A percentile compares a stretch with the other conserved stretches of the same genome.
Evolutionary conservation across 169 alveolate genomes (phyloP).

Genomic region (Blepharisma undulans): DNA sequence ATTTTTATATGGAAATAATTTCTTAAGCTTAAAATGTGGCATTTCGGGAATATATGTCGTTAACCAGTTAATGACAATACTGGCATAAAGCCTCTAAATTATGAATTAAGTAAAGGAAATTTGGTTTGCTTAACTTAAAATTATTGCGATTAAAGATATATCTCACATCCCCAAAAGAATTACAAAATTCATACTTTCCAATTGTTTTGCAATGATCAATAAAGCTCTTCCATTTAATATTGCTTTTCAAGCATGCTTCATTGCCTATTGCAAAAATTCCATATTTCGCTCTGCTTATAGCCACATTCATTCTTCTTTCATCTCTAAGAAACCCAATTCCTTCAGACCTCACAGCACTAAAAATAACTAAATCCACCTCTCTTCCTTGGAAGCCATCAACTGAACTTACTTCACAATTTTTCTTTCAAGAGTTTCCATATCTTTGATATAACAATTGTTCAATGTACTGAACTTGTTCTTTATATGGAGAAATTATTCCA

Average conservation of each 20-base stretch:
- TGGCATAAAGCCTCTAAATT: no score
- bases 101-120: no score
- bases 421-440: constrained; percentile 53
- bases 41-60: no score
- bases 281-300: constrained; percentile 79
- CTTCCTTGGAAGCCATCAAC: constrained; percentile 96
- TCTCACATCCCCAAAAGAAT: neutral
- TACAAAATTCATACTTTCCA: neutral
- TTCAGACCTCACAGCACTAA: constrained; percentile 93
- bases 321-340: constrained; percentile 85
- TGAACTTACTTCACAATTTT: constrained; percentile 86
- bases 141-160: neutral
- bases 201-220: neutral
- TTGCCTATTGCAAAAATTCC: constrained; percentile 73
- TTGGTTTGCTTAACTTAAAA: no score
- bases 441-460: constrained; percentile 59
- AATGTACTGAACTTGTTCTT: constrained; percentile 83
- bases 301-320: constrained; percentile 87
- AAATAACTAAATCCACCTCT: constrained; percentile 91
- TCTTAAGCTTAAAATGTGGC: neutral
- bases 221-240: neutral
- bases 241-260: neutral
- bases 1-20: no score
- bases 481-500: constrained; percentile 95
- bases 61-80: no score